phyloP scores from a whole-genome alignment of 768 basidiomycete genomes.

The Hemileccinum rubropunctum region DNA sequence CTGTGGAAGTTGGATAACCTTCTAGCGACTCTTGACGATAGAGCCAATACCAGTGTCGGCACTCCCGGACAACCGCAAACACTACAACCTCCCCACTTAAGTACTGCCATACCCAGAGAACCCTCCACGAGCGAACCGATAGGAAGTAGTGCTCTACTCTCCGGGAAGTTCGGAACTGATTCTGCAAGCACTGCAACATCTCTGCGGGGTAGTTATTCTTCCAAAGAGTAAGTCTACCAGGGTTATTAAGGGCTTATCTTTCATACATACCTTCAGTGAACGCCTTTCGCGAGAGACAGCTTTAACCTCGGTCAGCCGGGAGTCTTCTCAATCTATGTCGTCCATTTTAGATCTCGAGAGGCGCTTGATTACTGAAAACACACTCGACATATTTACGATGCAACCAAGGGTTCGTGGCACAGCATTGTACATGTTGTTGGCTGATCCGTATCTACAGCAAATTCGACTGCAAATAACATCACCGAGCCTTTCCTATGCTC shows the following conservation, averaged over 20 bases:
- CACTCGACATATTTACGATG: slow-evolving; percentile 96
- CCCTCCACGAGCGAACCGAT: background rate
- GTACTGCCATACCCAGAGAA: background rate
- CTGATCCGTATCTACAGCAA: slow-evolving; percentile 46
- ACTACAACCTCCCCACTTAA: background rate
- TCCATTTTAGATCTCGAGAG: slow-evolving; percentile 76
- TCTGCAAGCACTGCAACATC: slow-evolving; percentile 51
- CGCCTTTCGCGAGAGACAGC: slow-evolving; percentile 60
- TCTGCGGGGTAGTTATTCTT: slow-evolving; percentile 48
- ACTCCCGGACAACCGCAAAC: background rate
- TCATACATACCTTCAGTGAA: slow-evolving; percentile 40
- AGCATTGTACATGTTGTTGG: background rate
- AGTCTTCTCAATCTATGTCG: slow-evolving; percentile 48
- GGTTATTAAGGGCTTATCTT: background rate
- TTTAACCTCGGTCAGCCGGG: slow-evolving; percentile 50
- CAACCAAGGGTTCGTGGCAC: slow-evolving; percentile 65
- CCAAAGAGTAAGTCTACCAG: slow-evolving; percentile 49
- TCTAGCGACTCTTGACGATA: slow-evolving; percentile 61
- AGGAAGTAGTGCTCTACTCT: slow-evolving; percentile 9
- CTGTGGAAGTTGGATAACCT: slow-evolving; percentile 77
- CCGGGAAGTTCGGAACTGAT: slow-evolving; percentile 21
- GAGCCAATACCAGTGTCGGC: slow-evolving; percentile 41
- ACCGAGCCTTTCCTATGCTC: slow-evolving; percentile 70
- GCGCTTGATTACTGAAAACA: slow-evolving; percentile 70
- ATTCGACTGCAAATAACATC: slow-evolving; percentile 90